Base-by-base conservation (phyloP, 1,284 basidiomycete genomes). In the Ceratobasidium sp. region DNA sequence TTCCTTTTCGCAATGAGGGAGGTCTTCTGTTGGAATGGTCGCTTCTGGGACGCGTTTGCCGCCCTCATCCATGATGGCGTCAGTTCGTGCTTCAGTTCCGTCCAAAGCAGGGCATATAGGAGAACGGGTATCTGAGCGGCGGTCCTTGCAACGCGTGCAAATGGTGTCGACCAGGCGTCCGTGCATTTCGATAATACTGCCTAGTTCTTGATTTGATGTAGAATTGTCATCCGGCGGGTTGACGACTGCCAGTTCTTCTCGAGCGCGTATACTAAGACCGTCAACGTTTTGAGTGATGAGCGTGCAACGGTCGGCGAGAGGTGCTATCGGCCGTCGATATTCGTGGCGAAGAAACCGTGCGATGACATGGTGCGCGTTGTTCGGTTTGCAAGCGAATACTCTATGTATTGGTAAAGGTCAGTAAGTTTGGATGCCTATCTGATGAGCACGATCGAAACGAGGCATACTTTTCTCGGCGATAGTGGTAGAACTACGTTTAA, bases 201-300 rank as follows among this genome's bases (percentile, higher is more conserved):
- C 83, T 55, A 58, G 80, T 44, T 68, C n/a, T 56, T 33, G 26
- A 26, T 71, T 44, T 44, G 60, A 39, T 71, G 51, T 53, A 53
- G 77, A 63, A 73, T 9, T 86, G 13, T 18, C 7, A 3, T 20
- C 26, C n/a, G 53, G 3, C 9, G 66, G 66, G 15, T 67, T 12
- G 15, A 3, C 28, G 15, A 33, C 42, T 28, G 44, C 26, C 33
- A 67, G 44, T 20, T 51, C 46, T 51, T 75, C 40, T 40, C 55
- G 80, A 1, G 88, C 87, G 40, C 85, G 81, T n/a, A 78, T 78
- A 80, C 89, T 90, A 13, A 93, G 86, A 3, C 90, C 89, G 80
- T 93, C 92, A 40, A 93, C 89, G 82, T 93, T 93, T 83, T 93
- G 91, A 13, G 91, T 92, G 77, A 92, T 87, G 46, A 92, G 68